Base-by-base conservation (phyloP, 148 eudicot genomes). In the Salicornia ramosissima region DNA sequence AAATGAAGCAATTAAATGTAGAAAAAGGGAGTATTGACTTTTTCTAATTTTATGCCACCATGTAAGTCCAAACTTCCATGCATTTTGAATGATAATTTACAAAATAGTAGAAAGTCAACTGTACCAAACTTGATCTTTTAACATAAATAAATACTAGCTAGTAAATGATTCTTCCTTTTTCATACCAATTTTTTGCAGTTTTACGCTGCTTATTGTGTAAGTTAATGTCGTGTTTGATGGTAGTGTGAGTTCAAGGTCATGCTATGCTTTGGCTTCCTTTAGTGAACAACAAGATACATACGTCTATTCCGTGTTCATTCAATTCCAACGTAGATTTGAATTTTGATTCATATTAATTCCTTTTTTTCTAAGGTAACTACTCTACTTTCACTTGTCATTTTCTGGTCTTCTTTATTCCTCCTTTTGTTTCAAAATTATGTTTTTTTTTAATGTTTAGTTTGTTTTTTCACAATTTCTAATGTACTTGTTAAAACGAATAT, bases 61-160 rank as follows among this genome's bases (percentile, higher is more conserved):
- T 64, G 29, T 64, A 40, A 40, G 71, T 74, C 70, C 39, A 49
- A 22, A 18, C 54, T 57, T 36, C 15, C 15, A 45, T 45, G 42
- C 9, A 13, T 45, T 45, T 45, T 45, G 49, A 8, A n/a, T n/a
- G n/a, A n/a, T n/a, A n/a, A n/a, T n/a, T 9, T 45, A 45, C 5
- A 6, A 13, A 45, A 49, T 49, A 49, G 4, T 49, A 49, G 5
- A 79, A 78, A 83, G 90, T 86, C 90, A 86, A 84, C 84, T 2
- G 24, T 77, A 67, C 73, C 68, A 21, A 73, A 69, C 76, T 45
- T 31, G 3, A 9, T 43, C 13, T 13, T 46, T 46, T 12, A 1
- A 18, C 26, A 33, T 63, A 64, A 43, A 75, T 63, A 69, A 64
- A 75, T 75, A 43, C 65, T 78, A n/a, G n/a, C n/a, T n/a, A n/a